phyloP scores from a whole-genome alignment of 768 basidiomycete species.

The Pluteus cervinus region DNA sequence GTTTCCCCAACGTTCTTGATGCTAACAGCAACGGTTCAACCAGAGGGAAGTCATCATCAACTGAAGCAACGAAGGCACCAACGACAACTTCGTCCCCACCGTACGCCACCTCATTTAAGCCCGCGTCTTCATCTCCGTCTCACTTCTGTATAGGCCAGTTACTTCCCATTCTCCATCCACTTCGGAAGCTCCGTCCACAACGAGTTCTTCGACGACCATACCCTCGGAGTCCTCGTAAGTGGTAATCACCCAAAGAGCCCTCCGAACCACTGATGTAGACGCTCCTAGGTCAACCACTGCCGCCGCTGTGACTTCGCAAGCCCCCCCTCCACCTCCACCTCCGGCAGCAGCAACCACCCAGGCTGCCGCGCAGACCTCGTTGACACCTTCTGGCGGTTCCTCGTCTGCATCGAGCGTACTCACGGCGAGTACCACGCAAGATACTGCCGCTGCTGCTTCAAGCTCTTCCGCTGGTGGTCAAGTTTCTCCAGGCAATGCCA shows the following conservation, averaged over 20 bases:
- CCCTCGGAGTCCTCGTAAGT: conserved; percentile 2
- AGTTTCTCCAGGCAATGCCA: conserved; percentile 60
- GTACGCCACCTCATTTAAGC: too few relatives aligned
- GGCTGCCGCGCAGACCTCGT: conserved; percentile 6
- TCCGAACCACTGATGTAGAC: not conserved
- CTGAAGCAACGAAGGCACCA: too few relatives aligned
- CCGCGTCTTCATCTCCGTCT: conserved; percentile 6
- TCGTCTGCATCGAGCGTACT: conserved; percentile 2
- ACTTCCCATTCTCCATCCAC: conserved; percentile 5
- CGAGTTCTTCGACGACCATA: conserved; percentile 5
- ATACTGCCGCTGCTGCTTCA: conserved; percentile 15
- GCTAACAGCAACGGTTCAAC: too few relatives aligned
- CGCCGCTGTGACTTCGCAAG: conserved; percentile 3
- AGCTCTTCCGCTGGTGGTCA: conserved; percentile 15
- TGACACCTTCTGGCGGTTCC: too few relatives aligned
- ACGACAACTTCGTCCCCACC: too few relatives aligned
- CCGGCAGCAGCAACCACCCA: conserved; percentile 1
- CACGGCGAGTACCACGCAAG: conserved; percentile 1
- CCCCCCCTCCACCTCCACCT: not conserved
- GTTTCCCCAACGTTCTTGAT: too few relatives aligned
- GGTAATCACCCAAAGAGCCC: not conserved
- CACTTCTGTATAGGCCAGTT: conserved; percentile 2
- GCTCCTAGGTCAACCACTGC: conserved; percentile 4
- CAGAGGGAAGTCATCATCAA: too few relatives aligned
- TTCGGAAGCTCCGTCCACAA: conserved; percentile 5